Evolutionary conservation across 2,329 filamentous ascomycete species (phyloP).

Genomic region (Ceratocystis alfenasii): DNA sequence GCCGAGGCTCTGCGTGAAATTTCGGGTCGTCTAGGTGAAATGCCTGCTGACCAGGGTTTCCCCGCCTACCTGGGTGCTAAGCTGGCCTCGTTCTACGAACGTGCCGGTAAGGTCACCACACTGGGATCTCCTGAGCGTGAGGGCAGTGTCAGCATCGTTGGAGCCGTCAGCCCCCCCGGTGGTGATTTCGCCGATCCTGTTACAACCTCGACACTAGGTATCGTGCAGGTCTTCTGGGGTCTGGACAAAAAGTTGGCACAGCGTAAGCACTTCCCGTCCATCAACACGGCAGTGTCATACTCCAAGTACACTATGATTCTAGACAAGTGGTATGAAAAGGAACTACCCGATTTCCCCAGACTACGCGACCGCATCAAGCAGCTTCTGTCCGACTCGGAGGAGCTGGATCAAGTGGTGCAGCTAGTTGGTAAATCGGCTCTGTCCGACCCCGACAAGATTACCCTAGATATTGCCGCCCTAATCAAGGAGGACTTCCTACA

Average conservation of each 20-base stretch:
- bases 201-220: constrained; percentile 82
- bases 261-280: constrained; percentile 96
- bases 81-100: constrained; percentile 97
- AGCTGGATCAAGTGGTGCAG: constrained; percentile 96
- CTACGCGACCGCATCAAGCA: constrained; percentile 89
- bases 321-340: constrained; percentile 89
- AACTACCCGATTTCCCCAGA: constrained; percentile 86
- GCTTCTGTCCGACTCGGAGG: constrained; percentile 86
- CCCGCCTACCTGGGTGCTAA: constrained; percentile 94
- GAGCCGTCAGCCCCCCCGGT: constrained; percentile 90
- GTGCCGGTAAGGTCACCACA: constrained; percentile 74
- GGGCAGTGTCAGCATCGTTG: constrained; percentile 94
- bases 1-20: constrained; percentile 97
- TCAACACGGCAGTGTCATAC: constrained; percentile 91
- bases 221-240: constrained; percentile 99
- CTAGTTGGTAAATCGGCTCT: constrained; percentile 94
- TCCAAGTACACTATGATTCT: constrained; percentile 86
- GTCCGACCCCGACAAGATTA: constrained; percentile 96
- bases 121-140: constrained; percentile 80
- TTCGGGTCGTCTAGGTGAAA: constrained; percentile 95
- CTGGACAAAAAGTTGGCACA: constrained; percentile 98
- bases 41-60: constrained; percentile 99
- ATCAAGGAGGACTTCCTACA: constrained; percentile 98
- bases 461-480: constrained; percentile 77
- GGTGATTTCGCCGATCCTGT: constrained; percentile 99